Percentiles rank a stretch among this genome's conserved stretches.
These are phyloP conservation scores for Trapa bicornis DNA, from an alignment of 345 rosid species.

Conservation along the genomic window DNA sequence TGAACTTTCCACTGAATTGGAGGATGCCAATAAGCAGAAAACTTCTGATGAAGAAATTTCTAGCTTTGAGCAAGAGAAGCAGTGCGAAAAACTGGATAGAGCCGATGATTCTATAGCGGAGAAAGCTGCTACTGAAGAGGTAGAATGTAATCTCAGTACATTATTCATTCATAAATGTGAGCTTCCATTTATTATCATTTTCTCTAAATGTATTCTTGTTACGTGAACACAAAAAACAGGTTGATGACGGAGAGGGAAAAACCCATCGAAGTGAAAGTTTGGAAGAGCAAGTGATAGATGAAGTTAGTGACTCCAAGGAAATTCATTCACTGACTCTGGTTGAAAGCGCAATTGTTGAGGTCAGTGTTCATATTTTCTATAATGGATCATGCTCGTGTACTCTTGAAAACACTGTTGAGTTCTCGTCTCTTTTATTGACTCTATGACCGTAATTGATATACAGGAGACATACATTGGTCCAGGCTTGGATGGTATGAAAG, in stretches of 20 bases:
- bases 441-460: neutral
- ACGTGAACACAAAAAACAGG: neutral
- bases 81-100: neutral
- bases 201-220: neutral
- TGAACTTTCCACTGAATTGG: neutral
- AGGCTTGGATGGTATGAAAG: neutral
- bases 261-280: neutral
- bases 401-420: neutral
- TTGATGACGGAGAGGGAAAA: neutral
- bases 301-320: neutral
- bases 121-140: neutral
- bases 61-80: conserved; percentile 4
- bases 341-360: neutral
- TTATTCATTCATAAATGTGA: neutral
- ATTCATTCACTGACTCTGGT: neutral
- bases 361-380: neutral
- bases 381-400: neutral
- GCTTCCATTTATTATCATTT: neutral
- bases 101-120: neutral
- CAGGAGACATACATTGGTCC: conserved; percentile 1
- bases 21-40: neutral
- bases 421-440: neutral
- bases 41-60: neutral
- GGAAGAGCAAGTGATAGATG: conserved; percentile 2
- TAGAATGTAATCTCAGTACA: conserved; percentile 1